Evolutionary conservation across 768 basidiomycete genomes (phyloP).

Genomic region (Astraeus odoratus): DNA sequence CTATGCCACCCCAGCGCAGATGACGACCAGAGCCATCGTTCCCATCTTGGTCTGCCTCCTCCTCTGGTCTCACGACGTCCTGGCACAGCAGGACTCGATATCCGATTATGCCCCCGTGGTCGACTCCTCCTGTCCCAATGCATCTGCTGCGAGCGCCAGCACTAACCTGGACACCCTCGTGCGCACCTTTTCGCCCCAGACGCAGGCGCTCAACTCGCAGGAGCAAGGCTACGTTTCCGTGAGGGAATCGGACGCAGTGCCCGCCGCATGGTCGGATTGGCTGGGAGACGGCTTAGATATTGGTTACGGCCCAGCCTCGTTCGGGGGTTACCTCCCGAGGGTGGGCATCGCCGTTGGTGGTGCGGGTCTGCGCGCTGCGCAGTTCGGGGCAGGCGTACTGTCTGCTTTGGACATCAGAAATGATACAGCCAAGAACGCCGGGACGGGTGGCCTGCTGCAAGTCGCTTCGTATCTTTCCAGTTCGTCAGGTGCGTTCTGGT

Average conservation of each 20-base stretch:
- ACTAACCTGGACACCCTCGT: constrained; percentile 29
- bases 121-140: constrained; percentile 45
- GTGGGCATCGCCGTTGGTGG: constrained; percentile 66
- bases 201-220: constrained; percentile 42
- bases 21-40: neutral
- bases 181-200: constrained; percentile 43
- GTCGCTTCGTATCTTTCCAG: constrained; percentile 64
- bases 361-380: constrained; percentile 62
- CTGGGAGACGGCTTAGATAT: constrained; percentile 45
- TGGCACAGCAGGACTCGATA: constrained; percentile 23
- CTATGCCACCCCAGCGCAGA: neutral
- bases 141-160: constrained; percentile 26
- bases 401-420: constrained; percentile 59
- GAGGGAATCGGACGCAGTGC: constrained; percentile 35
- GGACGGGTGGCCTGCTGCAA: constrained; percentile 65
- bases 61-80: neutral
- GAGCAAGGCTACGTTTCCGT: constrained; percentile 43
- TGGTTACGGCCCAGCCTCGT: constrained; percentile 44
- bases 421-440: constrained; percentile 43
- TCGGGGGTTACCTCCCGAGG: constrained; percentile 38
- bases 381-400: constrained; percentile 55
- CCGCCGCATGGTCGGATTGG: constrained; percentile 53
- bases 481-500: constrained; percentile 49
- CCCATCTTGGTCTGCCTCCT: neutral
- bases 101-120: constrained; percentile 47